phyloP scores from a whole-genome alignment of 495 filamentous ascomycete species.

The Beverwykella pulmonaria region DNA sequence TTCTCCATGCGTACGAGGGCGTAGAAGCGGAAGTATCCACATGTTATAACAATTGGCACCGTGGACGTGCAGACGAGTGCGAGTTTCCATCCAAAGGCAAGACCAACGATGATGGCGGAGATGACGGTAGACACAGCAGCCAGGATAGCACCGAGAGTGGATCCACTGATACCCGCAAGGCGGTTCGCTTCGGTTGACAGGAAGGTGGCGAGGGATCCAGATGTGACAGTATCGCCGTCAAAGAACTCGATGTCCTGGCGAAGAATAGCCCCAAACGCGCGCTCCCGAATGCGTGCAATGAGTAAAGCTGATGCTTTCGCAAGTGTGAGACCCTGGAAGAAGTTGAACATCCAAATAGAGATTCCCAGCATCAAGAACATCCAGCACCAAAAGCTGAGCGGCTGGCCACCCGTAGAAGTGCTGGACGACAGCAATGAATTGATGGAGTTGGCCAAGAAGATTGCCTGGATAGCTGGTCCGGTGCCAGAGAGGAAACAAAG shows the following conservation, averaged over 20 bases:
- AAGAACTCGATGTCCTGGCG: constrained; percentile 92
- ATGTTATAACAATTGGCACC: constrained; percentile 74
- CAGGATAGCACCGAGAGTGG: constrained; percentile 78
- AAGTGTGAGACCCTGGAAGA: constrained; percentile 71
- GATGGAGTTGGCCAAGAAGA: constrained; percentile 91
- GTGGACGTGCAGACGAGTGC: constrained; percentile 79
- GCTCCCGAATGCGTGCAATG: constrained; percentile 76
- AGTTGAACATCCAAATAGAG: constrained; percentile 70
- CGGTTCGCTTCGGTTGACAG: constrained; percentile 84
- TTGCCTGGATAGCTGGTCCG: constrained; percentile 82
- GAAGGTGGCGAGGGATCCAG: constrained; percentile 82
- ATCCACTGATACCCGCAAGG: constrained; percentile 77
- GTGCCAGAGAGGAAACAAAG: constrained; percentile 80
- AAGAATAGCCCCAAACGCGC: constrained; percentile 83
- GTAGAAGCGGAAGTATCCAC: constrained; percentile 80
- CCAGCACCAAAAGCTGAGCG: constrained; percentile 76
- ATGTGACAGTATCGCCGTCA: constrained; percentile 79
- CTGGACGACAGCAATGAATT: constrained; percentile 64
- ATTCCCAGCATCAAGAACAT: constrained; percentile 97
- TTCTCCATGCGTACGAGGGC: constrained; percentile 76
- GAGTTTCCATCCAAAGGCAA: constrained; percentile 85
- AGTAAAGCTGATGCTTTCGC: constrained; percentile 63
- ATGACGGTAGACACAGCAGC: constrained; percentile 74
- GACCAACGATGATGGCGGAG: constrained; percentile 64
- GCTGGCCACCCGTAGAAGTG: constrained; percentile 43